A percentile compares a stretch with the other conserved stretches of the same genome.
phyloP scores from a whole-genome alignment of 345 rosid species.

The Boechera retrofracta region DNA sequence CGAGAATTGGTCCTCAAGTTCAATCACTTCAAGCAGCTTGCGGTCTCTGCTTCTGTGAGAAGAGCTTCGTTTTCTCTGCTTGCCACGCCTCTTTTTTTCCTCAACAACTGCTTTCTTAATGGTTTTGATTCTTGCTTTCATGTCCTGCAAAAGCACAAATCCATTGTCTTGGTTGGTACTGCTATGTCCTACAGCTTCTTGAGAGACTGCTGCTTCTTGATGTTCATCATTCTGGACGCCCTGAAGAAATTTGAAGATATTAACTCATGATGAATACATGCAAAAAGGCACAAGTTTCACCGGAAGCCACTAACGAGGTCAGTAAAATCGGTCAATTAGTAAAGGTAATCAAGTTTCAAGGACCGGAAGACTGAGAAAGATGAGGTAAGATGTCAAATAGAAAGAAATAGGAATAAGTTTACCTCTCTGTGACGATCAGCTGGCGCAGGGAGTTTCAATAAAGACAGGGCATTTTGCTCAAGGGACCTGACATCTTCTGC shows the following conservation, averaged over 20 bases:
- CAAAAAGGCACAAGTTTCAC: slow-evolving; percentile 5
- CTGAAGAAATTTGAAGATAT: slow-evolving; percentile 44
- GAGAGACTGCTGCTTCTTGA: slow-evolving; percentile 41
- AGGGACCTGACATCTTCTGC: slow-evolving; percentile 63
- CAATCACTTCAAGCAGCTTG: slow-evolving; percentile 43
- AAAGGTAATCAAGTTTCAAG: not conserved
- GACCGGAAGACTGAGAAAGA: not conserved
- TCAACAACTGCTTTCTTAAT: slow-evolving; percentile 64
- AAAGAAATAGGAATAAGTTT: slow-evolving; percentile 15
- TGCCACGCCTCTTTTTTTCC: slow-evolving; percentile 53
- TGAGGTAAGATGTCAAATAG: not conserved
- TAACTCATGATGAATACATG: slow-evolving; percentile 18
- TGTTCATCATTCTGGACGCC: slow-evolving; percentile 45
- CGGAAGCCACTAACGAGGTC: not conserved
- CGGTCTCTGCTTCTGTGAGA: slow-evolving; percentile 44
- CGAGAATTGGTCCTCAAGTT: slow-evolving; percentile 44
- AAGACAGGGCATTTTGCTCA: slow-evolving; percentile 57
- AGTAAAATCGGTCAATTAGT: not conserved
- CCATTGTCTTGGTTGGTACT: slow-evolving; percentile 48
- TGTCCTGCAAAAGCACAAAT: slow-evolving; percentile 66
- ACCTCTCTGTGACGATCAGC: slow-evolving; percentile 37
- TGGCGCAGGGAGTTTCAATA: slow-evolving; percentile 39
- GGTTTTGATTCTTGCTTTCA: slow-evolving; percentile 66
- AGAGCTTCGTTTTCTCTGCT: slow-evolving; percentile 45
- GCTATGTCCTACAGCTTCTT: slow-evolving; percentile 43